Conservation (phyloP, 2,329 filamentous ascomycete genomes). For the Talaromyces sp. region DNA sequence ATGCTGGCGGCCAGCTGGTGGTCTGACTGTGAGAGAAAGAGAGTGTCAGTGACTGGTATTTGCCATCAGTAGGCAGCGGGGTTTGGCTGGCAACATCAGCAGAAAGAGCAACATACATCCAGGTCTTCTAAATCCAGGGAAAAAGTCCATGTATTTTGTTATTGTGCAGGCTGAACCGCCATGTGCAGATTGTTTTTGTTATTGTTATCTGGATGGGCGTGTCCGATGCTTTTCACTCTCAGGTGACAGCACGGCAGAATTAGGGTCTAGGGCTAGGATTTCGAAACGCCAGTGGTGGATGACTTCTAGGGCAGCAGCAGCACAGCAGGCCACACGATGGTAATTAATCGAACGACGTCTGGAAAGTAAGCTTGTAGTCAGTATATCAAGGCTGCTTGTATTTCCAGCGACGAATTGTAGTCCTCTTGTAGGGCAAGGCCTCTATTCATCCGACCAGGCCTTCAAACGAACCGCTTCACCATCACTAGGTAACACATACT, state of each 20-base stretch:
- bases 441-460: background rate
- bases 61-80: constrained; percentile 5
- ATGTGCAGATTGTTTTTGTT: background rate
- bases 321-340: background rate
- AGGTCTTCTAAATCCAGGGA: background rate
- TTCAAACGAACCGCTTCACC: background rate
- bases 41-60: background rate
- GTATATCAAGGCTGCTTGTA: background rate
- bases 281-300: constrained; percentile 4
- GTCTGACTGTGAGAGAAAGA: background rate
- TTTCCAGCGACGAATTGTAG: background rate
- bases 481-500: constrained; percentile 7
- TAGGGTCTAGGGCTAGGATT: constrained; percentile 18
- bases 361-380: background rate
- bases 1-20: background rate
- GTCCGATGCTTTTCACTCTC: background rate
- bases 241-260: constrained; percentile 6
- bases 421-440: constrained; percentile 3
- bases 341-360: background rate
- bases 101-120: constrained; percentile 9
- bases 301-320: background rate
- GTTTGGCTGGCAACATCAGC: constrained; percentile 8
- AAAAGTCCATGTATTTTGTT: constrained; percentile 10
- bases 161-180: background rate
- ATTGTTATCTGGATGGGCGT: background rate